These are phyloP conservation scores for Macrotyloma uniflorum DNA, from an alignment of 306 rosid species.

Conservation along the genomic window DNA sequence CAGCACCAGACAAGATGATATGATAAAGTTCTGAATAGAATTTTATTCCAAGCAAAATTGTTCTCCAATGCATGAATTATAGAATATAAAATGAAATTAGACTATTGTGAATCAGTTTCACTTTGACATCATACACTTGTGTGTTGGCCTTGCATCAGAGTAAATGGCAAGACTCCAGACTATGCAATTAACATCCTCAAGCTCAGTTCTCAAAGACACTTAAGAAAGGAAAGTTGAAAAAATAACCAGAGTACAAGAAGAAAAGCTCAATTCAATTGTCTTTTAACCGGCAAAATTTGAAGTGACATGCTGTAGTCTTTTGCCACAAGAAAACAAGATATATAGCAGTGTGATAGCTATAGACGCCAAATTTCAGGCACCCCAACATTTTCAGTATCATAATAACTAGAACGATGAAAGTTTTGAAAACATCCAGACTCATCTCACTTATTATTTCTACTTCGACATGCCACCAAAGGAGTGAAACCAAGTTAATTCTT, in stretches of 20 bases:
- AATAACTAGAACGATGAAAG: background rate
- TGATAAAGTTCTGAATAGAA: background rate
- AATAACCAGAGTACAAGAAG: conserved; percentile 1
- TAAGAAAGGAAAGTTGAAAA: background rate
- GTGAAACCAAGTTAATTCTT: conserved; percentile 34
- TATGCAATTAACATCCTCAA: background rate
- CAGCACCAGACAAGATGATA: background rate
- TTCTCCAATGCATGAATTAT: background rate
- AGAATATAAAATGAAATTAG: conserved; percentile 24
- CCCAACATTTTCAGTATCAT: conserved; percentile 2
- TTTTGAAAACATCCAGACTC: conserved; percentile 11
- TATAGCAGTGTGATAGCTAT: background rate
- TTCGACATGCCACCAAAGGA: conserved; percentile 20
- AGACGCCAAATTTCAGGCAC: conserved; percentile 12
- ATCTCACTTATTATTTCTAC: conserved; percentile 2
- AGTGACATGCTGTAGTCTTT: conserved; percentile 10
- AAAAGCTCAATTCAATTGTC: background rate
- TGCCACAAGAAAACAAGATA: background rate
- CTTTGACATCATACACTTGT: background rate
- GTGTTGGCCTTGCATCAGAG: conserved; percentile 1
- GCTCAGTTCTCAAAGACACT: background rate
- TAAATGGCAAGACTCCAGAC: background rate
- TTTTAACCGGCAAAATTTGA: conserved; percentile 27
- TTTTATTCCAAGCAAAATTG: conserved; percentile 9
- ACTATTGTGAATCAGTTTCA: background rate